A percentile compares a stretch with the other conserved stretches of the same genome.
These are phyloP conservation scores for Pueraria montana DNA, from an alignment of 306 rosid species.

Conservation along the genomic window DNA sequence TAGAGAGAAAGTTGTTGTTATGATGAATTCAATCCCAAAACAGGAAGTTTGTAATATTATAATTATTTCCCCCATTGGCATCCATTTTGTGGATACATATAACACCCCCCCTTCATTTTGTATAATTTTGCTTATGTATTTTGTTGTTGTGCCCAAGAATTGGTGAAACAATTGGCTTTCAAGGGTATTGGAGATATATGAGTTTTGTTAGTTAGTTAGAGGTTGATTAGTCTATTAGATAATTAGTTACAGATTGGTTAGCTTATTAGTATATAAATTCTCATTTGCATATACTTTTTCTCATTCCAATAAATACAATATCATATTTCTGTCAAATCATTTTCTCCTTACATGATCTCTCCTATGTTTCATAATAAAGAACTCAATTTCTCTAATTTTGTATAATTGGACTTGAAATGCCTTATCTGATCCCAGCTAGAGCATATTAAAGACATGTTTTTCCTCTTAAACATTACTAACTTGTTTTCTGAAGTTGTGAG, in stretches of 20 bases:
- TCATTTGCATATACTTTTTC: not conserved
- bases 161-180: constrained; percentile 8
- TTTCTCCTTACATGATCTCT: not conserved
- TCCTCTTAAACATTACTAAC: not conserved
- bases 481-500: constrained; percentile 4
- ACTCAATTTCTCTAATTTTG: not conserved
- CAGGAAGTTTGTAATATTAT: too few relatives aligned
- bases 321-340: not conserved
- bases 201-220: not conserved
- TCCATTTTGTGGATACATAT: constrained; percentile 7
- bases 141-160: not conserved
- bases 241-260: not conserved
- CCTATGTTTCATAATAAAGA: not conserved
- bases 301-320: not conserved
- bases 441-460: not conserved
- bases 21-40: too few relatives aligned
- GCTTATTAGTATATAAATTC: not conserved
- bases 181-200: not conserved
- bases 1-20: too few relatives aligned
- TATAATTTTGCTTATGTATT: constrained; percentile 13
- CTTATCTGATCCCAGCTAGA: not conserved
- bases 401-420: not conserved
- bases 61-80: not conserved
- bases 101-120: not conserved
- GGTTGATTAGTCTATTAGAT: not conserved